Percentiles rank a stretch among this genome's conserved stretches.
These are phyloP conservation scores for Sporothrix luriei DNA, from an alignment of 2,329 filamentous ascomycete species.

Conservation along the genomic window DNA sequence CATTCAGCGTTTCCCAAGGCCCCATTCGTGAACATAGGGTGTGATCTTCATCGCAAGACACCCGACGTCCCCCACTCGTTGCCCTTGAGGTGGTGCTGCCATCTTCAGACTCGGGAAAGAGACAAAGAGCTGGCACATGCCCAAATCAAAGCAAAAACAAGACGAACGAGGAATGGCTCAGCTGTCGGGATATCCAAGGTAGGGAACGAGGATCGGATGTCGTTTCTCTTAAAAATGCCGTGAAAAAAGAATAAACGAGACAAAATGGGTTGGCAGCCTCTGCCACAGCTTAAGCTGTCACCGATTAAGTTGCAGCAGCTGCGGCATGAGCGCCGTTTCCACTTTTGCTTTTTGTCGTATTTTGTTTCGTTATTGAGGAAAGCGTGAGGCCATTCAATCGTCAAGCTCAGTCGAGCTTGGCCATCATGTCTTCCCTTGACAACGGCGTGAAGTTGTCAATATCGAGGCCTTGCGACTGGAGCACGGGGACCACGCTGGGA, in stretches of 20 bases:
- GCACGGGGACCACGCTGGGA: constrained; percentile 71
- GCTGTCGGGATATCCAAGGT: constrained; percentile 23
- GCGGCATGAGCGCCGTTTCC: neutral
- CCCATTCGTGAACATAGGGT: constrained; percentile 18
- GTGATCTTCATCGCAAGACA: constrained; percentile 24
- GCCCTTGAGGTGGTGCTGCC: neutral
- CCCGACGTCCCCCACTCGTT: constrained; percentile 16
- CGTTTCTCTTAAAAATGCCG: constrained; percentile 22
- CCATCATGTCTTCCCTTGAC: constrained; percentile 95
- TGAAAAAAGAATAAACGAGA: constrained; percentile 26
- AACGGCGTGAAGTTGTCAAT: constrained; percentile 92
- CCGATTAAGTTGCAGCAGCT: constrained; percentile 24
- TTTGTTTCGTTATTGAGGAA: constrained; percentile 27
- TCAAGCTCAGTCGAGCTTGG: constrained; percentile 79
- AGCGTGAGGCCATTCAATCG: constrained; percentile 22
- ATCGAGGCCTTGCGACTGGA: constrained; percentile 79
- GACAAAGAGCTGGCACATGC: neutral
- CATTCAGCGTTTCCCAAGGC: constrained; percentile 1
- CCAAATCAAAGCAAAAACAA: constrained; percentile 19
- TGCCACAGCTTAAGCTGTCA: constrained; percentile 23
- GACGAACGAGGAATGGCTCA: constrained; percentile 25
- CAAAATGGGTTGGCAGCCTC: constrained; percentile 4
- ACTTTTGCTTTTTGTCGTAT: constrained; percentile 26
- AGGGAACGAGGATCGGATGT: neutral
- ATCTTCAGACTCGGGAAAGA: neutral